Conservation (phyloP, 192 early-diverging fungal genomes). For the Umbelopsis vinacea region DNA sequence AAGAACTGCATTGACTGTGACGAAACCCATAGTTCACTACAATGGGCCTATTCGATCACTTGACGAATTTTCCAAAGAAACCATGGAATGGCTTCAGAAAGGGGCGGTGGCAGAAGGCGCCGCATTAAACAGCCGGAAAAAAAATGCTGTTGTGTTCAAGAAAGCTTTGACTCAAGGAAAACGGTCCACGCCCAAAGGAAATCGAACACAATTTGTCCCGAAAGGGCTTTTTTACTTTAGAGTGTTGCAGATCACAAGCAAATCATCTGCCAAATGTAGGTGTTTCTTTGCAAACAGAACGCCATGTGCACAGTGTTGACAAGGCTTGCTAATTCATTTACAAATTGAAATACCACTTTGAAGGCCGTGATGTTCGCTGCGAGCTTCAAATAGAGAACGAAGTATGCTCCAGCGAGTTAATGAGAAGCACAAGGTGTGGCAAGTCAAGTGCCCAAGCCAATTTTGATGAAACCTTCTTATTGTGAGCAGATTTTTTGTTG, state of each 20-base stretch:
- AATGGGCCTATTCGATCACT: slow-evolving; percentile 30
- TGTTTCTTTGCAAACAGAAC: not conserved
- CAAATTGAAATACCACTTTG: not conserved
- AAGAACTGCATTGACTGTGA: not conserved
- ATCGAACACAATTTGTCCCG: slow-evolving; percentile 13
- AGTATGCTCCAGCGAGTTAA: slow-evolving; percentile 23
- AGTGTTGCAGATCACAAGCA: slow-evolving; percentile 34
- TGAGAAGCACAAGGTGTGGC: slow-evolving; percentile 31
- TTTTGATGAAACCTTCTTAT: slow-evolving; percentile 41
- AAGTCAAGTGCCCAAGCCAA: slow-evolving; percentile 32
- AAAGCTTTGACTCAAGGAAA: not conserved
- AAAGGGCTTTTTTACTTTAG: slow-evolving; percentile 42
- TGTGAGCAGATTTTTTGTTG: slow-evolving; percentile 27
- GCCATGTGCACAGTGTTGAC: not conserved
- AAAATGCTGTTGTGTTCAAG: not conserved
- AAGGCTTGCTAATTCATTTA: not conserved
- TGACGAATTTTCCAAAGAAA: slow-evolving; percentile 34
- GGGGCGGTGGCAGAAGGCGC: slow-evolving; percentile 17
- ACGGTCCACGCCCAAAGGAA: not conserved
- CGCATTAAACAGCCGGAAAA: not conserved
- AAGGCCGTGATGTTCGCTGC: slow-evolving; percentile 26
- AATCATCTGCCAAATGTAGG: slow-evolving; percentile 37
- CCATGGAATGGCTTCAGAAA: slow-evolving; percentile 29
- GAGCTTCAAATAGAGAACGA: slow-evolving; percentile 37
- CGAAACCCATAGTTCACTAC: slow-evolving; percentile 30